Conservation (phyloP, 2,329 filamentous ascomycete species). For the Alternaria sp. region DNA sequence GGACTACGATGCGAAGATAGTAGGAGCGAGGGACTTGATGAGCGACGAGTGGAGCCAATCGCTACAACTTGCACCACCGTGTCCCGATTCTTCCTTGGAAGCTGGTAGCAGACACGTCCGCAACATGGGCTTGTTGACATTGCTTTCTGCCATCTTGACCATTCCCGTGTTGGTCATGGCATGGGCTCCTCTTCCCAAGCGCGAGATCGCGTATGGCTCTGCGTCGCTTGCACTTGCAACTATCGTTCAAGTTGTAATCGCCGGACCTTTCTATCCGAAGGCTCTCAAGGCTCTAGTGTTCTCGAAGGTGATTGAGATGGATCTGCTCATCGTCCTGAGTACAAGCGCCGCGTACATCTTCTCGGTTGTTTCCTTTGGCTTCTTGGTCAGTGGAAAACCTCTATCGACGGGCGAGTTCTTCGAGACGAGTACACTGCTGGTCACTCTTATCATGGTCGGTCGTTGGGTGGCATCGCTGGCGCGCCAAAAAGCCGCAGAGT, state of each 20-base stretch:
- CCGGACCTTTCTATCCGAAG: constrained; percentile 70
- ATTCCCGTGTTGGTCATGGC: constrained; percentile 65
- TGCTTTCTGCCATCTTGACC: constrained; percentile 47
- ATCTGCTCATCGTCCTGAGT: constrained; percentile 50
- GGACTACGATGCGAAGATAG: constrained; percentile 54
- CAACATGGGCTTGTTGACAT: constrained; percentile 52
- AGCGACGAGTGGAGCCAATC: constrained; percentile 38
- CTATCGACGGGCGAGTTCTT: constrained; percentile 58
- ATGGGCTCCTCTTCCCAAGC: constrained; percentile 66
- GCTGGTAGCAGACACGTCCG: constrained; percentile 63
- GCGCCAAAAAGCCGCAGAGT: constrained; percentile 56
- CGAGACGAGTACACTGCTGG: constrained; percentile 61
- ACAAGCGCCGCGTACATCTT: constrained; percentile 7
- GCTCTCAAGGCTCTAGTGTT: constrained; percentile 68
- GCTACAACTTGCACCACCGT: constrained; percentile 54
- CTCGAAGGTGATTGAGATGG: constrained; percentile 69
- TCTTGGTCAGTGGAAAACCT: constrained; percentile 42
- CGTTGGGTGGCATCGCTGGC: constrained; percentile 56
- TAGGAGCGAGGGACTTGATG: constrained; percentile 58
- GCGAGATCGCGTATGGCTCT: constrained; percentile 56
- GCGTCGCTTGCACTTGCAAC: constrained; percentile 69
- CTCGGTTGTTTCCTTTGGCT: constrained; percentile 55
- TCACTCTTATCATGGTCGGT: constrained; percentile 62
- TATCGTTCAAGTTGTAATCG: constrained; percentile 67
- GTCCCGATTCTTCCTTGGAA: constrained; percentile 54